These are phyloP conservation scores for Sherardia arvensis DNA, from an alignment of 257 asterid species.

Conservation along the genomic window DNA sequence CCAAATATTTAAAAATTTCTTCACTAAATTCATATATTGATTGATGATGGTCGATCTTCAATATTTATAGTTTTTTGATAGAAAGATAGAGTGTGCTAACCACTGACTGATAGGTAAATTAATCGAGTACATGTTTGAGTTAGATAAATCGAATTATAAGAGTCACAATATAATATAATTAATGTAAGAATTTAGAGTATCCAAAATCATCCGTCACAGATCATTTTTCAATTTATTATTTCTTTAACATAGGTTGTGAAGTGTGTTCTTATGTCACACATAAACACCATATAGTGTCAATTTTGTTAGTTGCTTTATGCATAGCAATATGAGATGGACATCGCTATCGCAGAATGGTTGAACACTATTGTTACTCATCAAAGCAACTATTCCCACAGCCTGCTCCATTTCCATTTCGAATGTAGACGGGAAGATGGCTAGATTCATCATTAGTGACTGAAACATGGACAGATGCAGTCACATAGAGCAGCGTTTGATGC, in stretches of 20 bases:
- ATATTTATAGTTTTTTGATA: too few relatives aligned
- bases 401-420: constrained; percentile 5
- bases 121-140: too few relatives aligned
- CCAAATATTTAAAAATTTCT: too few relatives aligned
- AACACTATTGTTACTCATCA: not conserved
- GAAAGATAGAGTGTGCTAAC: too few relatives aligned
- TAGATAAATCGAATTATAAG: too few relatives aligned
- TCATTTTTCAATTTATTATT: too few relatives aligned
- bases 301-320: not conserved
- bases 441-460: constrained; percentile 8
- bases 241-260: not conserved
- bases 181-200: too few relatives aligned
- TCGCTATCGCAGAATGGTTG: constrained; percentile 10
- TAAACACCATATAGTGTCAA: not conserved
- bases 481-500: constrained; percentile 1
- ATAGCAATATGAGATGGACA: not conserved
- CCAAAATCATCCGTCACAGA: too few relatives aligned
- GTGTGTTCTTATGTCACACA: not conserved
- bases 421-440: constrained; percentile 11
- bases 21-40: too few relatives aligned
- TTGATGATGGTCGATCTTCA: too few relatives aligned
- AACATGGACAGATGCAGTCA: constrained; percentile 8
- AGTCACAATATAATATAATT: too few relatives aligned
- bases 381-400: not conserved
- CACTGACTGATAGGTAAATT: too few relatives aligned